Percentiles rank a stretch among this genome's conserved stretches.
These are phyloP conservation scores for Agrocybe praecox DNA, from an alignment of 768 basidiomycete genomes.

Conservation along the genomic window DNA sequence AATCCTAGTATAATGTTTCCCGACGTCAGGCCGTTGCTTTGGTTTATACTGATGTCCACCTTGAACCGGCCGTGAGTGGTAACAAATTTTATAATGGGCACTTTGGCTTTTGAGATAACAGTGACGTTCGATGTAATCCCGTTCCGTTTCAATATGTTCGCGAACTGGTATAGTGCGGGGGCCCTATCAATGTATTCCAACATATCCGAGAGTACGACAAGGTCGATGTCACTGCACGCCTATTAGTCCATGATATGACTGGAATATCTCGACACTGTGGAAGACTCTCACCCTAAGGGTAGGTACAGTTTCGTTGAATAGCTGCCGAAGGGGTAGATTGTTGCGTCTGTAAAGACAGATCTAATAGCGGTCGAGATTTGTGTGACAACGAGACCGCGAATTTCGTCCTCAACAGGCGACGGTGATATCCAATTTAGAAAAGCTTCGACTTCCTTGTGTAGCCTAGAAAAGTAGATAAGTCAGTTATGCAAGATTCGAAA, in stretches of 20 bases:
- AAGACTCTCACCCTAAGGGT: constrained; percentile 74
- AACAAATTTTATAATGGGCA: constrained; percentile 96
- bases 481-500: constrained; percentile 6
- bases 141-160: constrained; percentile 72
- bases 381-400: constrained; percentile 72
- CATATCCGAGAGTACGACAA: constrained; percentile 80
- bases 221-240: constrained; percentile 82
- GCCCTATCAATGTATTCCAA: constrained; percentile 75
- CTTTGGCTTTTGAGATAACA: constrained; percentile 91
- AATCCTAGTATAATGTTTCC: constrained; percentile 83
- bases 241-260: constrained; percentile 16
- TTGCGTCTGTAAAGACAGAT: constrained; percentile 74
- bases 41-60: constrained; percentile 95
- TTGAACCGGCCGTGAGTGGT: constrained; percentile 80
- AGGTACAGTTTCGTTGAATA: constrained; percentile 94
- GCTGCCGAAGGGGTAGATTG: constrained; percentile 87
- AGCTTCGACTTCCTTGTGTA: constrained; percentile 85
- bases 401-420: constrained; percentile 80
- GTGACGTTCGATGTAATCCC: constrained; percentile 77
- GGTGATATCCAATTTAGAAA: constrained; percentile 91
- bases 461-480: constrained; percentile 43
- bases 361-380: constrained; percentile 69
- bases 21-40: constrained; percentile 79
- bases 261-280: not conserved
- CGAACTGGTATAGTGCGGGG: constrained; percentile 74